phyloP scores from a whole-genome alignment of 768 basidiomycete genomes.

The Nidula microcarpa region DNA sequence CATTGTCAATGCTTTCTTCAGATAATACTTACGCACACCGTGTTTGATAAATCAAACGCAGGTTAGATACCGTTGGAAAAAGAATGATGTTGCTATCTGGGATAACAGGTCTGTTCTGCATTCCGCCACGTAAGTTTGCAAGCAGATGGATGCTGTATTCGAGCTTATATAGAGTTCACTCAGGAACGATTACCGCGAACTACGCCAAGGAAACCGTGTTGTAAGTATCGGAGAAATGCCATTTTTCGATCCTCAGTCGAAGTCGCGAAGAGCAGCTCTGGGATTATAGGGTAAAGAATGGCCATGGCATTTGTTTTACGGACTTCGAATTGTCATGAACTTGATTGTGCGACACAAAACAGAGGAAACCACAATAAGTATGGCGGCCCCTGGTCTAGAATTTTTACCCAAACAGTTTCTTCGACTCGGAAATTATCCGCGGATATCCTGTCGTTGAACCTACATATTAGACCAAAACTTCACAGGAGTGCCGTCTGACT shows the following conservation, averaged over 20 bases:
- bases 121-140: slow-evolving; percentile 33
- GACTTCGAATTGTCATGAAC: neutral
- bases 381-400: too few species aligned
- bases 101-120: slow-evolving; percentile 54
- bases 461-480: too few species aligned
- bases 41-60: neutral
- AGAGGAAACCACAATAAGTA: too few species aligned
- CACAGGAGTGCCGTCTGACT: too few species aligned
- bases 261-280: slow-evolving; percentile 26
- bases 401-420: too few species aligned
- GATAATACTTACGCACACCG: neutral
- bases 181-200: slow-evolving; percentile 30
- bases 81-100: slow-evolving; percentile 58
- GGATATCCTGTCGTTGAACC: too few species aligned
- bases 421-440: too few species aligned
- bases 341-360: neutral
- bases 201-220: slow-evolving; percentile 46
- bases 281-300: neutral
- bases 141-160: neutral
- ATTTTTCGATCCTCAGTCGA: slow-evolving; percentile 38
- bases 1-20: neutral
- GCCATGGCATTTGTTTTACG: neutral
- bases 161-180: neutral
- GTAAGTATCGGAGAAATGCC: slow-evolving; percentile 53
- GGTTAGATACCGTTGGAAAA: slow-evolving; percentile 39